Evolutionary conservation across 345 rosid species (phyloP).

Genomic region (Dimocarpus longan): DNA sequence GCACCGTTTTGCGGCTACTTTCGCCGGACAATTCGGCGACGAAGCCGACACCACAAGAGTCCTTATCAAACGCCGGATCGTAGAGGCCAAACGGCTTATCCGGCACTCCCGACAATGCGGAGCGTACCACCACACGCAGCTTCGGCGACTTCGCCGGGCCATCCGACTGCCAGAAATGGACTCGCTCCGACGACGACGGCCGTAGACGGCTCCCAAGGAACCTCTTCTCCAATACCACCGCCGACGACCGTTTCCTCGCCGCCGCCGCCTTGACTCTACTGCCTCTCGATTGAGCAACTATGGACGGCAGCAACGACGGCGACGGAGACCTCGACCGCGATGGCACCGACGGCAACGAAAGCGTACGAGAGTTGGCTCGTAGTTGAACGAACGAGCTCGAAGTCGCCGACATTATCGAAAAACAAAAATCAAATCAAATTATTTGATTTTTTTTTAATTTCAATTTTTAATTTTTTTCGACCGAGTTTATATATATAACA

Average conservation of each 20-base stretch:
- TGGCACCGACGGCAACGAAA: constrained; percentile 15
- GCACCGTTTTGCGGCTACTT: constrained; percentile 85
- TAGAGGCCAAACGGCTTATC: constrained; percentile 97
- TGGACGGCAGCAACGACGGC: constrained; percentile 32
- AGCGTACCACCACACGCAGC: constrained; percentile 66
- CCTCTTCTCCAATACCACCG: constrained; percentile 37
- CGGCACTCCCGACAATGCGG: constrained; percentile 82
- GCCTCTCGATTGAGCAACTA: constrained; percentile 40
- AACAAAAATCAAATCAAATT: background rate
- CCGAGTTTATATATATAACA: too few relatives aligned
- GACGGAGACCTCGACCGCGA: constrained; percentile 16
- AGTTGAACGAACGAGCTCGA: constrained; percentile 47
- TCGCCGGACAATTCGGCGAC: constrained; percentile 94
- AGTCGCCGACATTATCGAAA: constrained; percentile 53
- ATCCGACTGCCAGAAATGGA: constrained; percentile 72
- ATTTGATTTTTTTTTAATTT: background rate
- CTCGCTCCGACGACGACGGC: constrained; percentile 50
- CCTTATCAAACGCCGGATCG: constrained; percentile 91
- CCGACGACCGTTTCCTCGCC: constrained; percentile 31
- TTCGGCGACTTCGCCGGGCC: constrained; percentile 78
- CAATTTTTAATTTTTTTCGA: too few relatives aligned
- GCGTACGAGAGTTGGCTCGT: constrained; percentile 25
- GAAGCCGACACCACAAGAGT: constrained; percentile 98
- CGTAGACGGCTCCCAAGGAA: constrained; percentile 56
- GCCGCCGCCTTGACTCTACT: constrained; percentile 18